Conservation (phyloP, 2,329 filamentous ascomycete genomes). For the Dothiorella sarmentorum region DNA sequence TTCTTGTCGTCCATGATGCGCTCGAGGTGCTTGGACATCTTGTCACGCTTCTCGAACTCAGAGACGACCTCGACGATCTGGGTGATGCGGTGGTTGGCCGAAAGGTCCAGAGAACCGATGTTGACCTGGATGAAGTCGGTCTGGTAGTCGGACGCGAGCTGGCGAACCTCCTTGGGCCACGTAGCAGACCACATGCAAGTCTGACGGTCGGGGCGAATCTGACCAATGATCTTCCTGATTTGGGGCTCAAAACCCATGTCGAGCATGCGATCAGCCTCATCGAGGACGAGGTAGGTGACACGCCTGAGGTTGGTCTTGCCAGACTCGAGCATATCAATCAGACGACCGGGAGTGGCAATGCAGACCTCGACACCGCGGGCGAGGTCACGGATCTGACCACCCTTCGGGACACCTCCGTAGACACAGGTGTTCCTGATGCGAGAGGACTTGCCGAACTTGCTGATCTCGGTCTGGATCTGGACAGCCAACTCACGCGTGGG, state of each 20-base stretch:
- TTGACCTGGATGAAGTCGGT: slow-evolving; percentile 98
- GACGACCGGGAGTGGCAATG: slow-evolving; percentile 94
- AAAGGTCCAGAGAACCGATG: slow-evolving; percentile 92
- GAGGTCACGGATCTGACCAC: slow-evolving; percentile 92
- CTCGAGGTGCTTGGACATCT: slow-evolving; percentile 96
- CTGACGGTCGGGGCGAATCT: slow-evolving; percentile 97
- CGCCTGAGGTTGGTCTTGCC: slow-evolving; percentile 97
- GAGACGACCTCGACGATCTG: slow-evolving; percentile 96
- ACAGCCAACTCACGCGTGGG: slow-evolving; percentile 97
- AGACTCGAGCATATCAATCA: slow-evolving; percentile 98
- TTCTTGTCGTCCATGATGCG: slow-evolving; percentile 95
- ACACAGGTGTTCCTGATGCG: slow-evolving; percentile 98
- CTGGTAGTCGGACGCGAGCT: slow-evolving; percentile 85
- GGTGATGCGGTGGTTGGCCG: slow-evolving; percentile 96
- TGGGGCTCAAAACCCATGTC: slow-evolving; percentile 99
- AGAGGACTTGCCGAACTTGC: slow-evolving; percentile 96
- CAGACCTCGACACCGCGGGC: slow-evolving; percentile 94
- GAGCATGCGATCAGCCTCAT: slow-evolving; percentile 98
- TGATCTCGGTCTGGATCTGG: slow-evolving; percentile 97
- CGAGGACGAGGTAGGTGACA: slow-evolving; percentile 96
- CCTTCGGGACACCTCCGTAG: slow-evolving; percentile 98
- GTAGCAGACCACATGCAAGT: slow-evolving; percentile 99
- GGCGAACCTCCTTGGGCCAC: slow-evolving; percentile 97
- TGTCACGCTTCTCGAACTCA: slow-evolving; percentile 96
- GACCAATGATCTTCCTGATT: slow-evolving; percentile 96